Conservation (phyloP, 2,329 filamentous ascomycete species). For the Neofusicoccum sp. region DNA sequence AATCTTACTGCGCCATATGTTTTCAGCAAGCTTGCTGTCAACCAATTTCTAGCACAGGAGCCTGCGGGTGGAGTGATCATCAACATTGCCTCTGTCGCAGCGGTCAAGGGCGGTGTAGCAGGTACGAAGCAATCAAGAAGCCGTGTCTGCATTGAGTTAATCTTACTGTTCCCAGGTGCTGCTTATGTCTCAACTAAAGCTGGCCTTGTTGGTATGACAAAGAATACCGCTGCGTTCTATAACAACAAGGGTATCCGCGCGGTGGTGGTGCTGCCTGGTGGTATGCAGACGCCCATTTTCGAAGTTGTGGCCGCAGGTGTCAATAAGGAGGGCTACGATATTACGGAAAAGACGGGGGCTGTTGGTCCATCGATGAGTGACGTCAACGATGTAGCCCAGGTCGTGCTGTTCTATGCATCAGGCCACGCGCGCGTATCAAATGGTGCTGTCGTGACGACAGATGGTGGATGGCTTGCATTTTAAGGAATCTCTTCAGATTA, state of each 20-base stretch:
- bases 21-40: slow-evolving; percentile 52
- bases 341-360: slow-evolving; percentile 22
- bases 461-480: slow-evolving; percentile 13
- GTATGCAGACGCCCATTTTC: slow-evolving; percentile 45
- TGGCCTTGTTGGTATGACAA: slow-evolving; percentile 46
- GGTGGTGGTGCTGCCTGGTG: slow-evolving; percentile 46
- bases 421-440: slow-evolving; percentile 33
- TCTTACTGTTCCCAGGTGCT: slow-evolving; percentile 29
- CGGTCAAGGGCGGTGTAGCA: background rate
- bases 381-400: slow-evolving; percentile 31
- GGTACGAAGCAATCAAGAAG: background rate
- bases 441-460: slow-evolving; percentile 24
- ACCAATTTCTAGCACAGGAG: slow-evolving; percentile 45
- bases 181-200: slow-evolving; percentile 49
- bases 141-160: slow-evolving; percentile 21
- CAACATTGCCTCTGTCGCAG: slow-evolving; percentile 42
- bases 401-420: slow-evolving; percentile 33
- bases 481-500: background rate
- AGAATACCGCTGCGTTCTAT: slow-evolving; percentile 50
- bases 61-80: slow-evolving; percentile 48
- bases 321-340: slow-evolving; percentile 27
- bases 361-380: slow-evolving; percentile 24
- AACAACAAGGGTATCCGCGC: slow-evolving; percentile 46
- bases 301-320: slow-evolving; percentile 39
- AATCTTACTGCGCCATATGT: slow-evolving; percentile 58